These are phyloP conservation scores for Corinectria fuckeliana DNA, from an alignment of 2,329 filamentous ascomycete species.

Conservation along the genomic window DNA sequence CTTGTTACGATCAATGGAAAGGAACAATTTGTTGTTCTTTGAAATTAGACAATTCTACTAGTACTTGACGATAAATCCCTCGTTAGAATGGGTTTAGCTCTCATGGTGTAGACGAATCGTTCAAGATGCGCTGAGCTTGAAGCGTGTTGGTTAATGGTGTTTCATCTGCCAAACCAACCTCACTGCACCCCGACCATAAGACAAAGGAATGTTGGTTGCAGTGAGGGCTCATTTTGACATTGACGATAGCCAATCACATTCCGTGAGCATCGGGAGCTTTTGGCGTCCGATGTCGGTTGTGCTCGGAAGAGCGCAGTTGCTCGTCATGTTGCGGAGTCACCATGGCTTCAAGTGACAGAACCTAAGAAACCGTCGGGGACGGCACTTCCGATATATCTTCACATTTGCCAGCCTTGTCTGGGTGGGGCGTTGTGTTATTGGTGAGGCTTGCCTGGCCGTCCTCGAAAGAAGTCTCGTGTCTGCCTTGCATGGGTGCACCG, in stretches of 20 bases:
- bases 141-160: not conserved
- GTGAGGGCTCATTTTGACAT: not conserved
- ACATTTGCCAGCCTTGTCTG: conserved; percentile 3
- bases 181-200: not conserved
- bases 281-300: not conserved
- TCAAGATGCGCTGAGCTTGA: not conserved
- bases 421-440: not conserved
- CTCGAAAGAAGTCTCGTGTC: conserved; percentile 2
- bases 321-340: not conserved
- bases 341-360: not conserved
- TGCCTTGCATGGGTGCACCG: not conserved
- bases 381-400: not conserved
- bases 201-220: too few species aligned
- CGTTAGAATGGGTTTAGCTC: not conserved
- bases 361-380: not conserved
- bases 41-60: not conserved
- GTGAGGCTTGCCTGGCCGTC: not conserved
- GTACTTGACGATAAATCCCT: not conserved
- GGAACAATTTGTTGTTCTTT: not conserved
- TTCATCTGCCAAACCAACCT: not conserved
- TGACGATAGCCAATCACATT: not conserved
- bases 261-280: not conserved
- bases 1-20: not conserved
- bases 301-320: not conserved
- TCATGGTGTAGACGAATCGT: not conserved